Percentiles rank a stretch among this genome's conserved stretches.
phyloP scores from a whole-genome alignment of 2,329 filamentous ascomycete species.

The Whalleya microplaca region DNA sequence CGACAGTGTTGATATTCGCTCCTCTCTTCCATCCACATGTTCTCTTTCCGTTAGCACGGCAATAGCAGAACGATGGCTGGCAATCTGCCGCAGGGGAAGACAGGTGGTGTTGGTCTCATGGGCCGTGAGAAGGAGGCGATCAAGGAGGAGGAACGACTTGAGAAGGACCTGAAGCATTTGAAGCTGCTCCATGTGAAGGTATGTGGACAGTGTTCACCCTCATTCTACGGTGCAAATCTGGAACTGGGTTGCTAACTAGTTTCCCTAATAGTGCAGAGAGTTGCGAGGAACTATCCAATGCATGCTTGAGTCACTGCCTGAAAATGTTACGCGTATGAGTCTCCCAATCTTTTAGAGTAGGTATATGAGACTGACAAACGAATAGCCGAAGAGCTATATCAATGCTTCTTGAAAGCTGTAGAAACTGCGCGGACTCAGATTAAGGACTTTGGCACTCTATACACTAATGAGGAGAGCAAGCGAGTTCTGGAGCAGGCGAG shows the following conservation, averaged over 20 bases:
- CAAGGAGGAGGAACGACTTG: constrained; percentile 54
- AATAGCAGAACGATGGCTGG: background rate
- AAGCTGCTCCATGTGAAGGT: constrained; percentile 61
- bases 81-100: constrained; percentile 9
- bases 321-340: constrained; percentile 55
- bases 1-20: too few species aligned
- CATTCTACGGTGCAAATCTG: constrained; percentile 35
- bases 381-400: constrained; percentile 55
- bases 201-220: constrained; percentile 26
- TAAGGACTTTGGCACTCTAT: constrained; percentile 52
- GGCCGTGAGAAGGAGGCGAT: constrained; percentile 35
- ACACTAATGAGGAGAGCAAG: constrained; percentile 50
- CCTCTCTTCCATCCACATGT: background rate
- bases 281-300: constrained; percentile 54
- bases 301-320: constrained; percentile 55
- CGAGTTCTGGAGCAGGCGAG: constrained; percentile 56
- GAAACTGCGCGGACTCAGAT: constrained; percentile 54
- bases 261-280: constrained; percentile 46
- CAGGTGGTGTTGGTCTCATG: constrained; percentile 14
- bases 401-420: constrained; percentile 52
- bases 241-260: background rate
- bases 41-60: background rate
- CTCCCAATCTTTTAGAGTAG: background rate
- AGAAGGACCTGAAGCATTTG: constrained; percentile 53
- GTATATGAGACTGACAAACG: constrained; percentile 22